These are phyloP conservation scores for Dysphania ambrosioides DNA, from an alignment of 148 eudicot species.

Conservation along the genomic window DNA sequence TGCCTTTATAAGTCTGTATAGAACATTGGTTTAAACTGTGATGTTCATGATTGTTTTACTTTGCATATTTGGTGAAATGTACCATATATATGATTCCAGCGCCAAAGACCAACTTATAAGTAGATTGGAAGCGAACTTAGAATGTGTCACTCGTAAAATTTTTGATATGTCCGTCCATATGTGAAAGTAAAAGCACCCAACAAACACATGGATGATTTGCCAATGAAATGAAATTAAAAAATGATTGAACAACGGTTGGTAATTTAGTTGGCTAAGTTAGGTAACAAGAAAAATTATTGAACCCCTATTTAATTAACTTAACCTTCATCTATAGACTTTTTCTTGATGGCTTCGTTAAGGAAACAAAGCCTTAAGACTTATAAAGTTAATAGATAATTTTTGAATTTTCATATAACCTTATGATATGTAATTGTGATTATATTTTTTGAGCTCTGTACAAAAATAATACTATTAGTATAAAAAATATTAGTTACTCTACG, in stretches of 20 bases:
- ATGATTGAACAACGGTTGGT: constrained; percentile 8
- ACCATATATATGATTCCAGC: too few relatives aligned
- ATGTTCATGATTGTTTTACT: not conserved
- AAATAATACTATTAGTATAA: too few relatives aligned
- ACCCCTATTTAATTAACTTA: not conserved
- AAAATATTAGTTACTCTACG: too few relatives aligned
- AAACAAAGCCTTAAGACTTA: constrained; percentile 1
- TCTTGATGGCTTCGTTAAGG: too few relatives aligned
- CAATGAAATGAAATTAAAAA: constrained; percentile 1
- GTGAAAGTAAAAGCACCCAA: not conserved
- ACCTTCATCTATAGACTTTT: too few relatives aligned
- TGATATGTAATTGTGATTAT: too few relatives aligned
- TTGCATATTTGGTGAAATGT: constrained; percentile 22
- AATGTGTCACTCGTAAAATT: not conserved
- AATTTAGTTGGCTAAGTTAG: constrained; percentile 21
- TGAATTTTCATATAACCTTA: not conserved
- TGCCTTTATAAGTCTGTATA: not conserved
- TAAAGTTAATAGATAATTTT: not conserved
- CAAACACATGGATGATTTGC: constrained; percentile 20
- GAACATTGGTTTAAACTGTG: not conserved
- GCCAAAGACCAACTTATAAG: constrained; percentile 10
- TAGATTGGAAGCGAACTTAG: constrained; percentile 11
- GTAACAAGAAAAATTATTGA: constrained; percentile 10
- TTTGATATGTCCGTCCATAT: not conserved
- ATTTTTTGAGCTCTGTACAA: too few relatives aligned